Evolutionary conservation across 2,329 filamentous ascomycete species (phyloP), one percentile per base, ranked within the genome.

Genomic region (Aureobasidium vineae): DNA sequence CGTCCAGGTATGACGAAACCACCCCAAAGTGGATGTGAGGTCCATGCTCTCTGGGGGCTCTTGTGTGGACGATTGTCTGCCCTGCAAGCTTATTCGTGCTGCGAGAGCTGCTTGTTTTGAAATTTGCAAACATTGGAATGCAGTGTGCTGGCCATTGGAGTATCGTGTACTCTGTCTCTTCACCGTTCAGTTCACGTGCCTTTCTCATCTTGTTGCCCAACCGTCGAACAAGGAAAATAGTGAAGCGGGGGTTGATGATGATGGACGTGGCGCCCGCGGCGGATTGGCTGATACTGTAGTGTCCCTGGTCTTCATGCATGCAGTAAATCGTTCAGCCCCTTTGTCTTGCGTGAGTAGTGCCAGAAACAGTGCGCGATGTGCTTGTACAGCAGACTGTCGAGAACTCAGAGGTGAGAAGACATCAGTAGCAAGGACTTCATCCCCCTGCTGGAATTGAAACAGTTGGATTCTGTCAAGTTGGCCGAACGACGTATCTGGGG

Each of bases 241-340:
- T 49, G 40, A 49, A 50, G 59, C 59, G 59, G 59, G 59, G 45
- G 33, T 21, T 26, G 43, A 41, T 28, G 31, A 63, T 63, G 59
- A 63, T 63, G 59, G 59, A 63, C 59, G 59, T 63, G 59, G 59
- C 59, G 59, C 45, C 59, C 33, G 59, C 59, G 47, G 53, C 23
- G 53, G 31, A 54, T 59, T 45, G 40, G 38, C 41, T 41, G 38
- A 23, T 49, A 49, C 13, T 49, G 53, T 57, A 49, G 23, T 49
- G 53, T 57, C 56, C 54, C 40, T 60, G 26, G 56, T 38, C 26
- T 47, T 38, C 43, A n/a, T 49, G 41, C 57, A 49, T 49, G 57
- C 41, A 61, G 57, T 31, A 16, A 16, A 31, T 10, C n/a, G 19
- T 33, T 4, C 5, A 13, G 19, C 45, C 31, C 59, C 59, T 63